A percentile compares a stretch with the other conserved stretches of the same genome.
These are phyloP conservation scores for Trichoderma sp. DNA, from an alignment of 2,329 filamentous ascomycete species.

Conservation along the genomic window DNA sequence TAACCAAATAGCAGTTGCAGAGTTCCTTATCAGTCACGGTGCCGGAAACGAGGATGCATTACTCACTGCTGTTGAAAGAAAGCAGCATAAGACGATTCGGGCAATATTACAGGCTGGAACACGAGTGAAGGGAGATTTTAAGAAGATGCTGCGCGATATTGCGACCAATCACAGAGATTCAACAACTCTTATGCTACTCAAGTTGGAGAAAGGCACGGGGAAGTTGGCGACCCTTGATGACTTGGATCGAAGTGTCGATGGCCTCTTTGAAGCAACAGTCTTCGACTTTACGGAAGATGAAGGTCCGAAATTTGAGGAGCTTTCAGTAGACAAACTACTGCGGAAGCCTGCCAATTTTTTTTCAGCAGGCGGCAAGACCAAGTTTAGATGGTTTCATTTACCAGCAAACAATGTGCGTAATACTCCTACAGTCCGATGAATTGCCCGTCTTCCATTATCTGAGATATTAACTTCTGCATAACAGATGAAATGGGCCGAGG, in stretches of 20 bases:
- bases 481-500: constrained; percentile 1
- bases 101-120: not conserved
- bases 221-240: not conserved
- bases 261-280: not conserved
- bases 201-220: not conserved
- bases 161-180: not conserved
- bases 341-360: accelerated
- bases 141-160: accelerated
- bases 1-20: not conserved
- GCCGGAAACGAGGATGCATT: not conserved
- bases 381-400: not conserved
- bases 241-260: not conserved
- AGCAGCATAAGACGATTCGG: not conserved
- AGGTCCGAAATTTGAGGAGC: not conserved
- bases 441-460: too few relatives aligned
- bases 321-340: not conserved
- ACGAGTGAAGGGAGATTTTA: not conserved
- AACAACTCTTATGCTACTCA: not conserved
- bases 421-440: not conserved
- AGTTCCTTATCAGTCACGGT: not conserved
- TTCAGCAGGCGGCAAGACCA: accelerated
- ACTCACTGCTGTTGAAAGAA: accelerated
- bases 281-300: not conserved
- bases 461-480: too few relatives aligned
- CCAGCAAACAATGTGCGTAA: not conserved